Conservation (phyloP, 495 filamentous ascomycete genomes). For the Copromyces sp. region DNA sequence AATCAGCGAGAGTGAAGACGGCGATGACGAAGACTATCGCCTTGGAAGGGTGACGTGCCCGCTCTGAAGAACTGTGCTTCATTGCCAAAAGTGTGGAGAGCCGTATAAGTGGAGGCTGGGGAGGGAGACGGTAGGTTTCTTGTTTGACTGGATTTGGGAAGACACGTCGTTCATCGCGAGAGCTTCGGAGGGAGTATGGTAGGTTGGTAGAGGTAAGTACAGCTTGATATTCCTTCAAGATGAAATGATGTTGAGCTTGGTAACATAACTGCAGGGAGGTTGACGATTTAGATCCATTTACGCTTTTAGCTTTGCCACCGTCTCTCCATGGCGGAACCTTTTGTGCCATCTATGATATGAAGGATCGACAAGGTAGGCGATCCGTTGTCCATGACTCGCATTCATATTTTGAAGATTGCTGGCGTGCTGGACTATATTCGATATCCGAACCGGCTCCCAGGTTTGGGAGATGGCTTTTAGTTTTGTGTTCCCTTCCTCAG, state of each 20-base stretch:
- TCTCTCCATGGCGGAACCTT: neutral
- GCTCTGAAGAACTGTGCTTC: neutral
- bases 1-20: neutral
- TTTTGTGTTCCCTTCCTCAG: neutral
- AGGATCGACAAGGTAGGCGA: neutral
- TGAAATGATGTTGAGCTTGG: neutral
- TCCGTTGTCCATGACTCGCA: no score
- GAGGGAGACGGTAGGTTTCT: neutral
- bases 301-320: neutral
- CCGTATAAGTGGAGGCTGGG: neutral
- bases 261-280: neutral
- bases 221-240: neutral
- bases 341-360: neutral
- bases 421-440: neutral
- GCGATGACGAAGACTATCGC: neutral
- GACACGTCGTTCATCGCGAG: neutral
- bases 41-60: neutral
- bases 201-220: neutral
- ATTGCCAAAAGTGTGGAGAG: neutral
- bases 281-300: neutral
- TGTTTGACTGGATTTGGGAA: neutral
- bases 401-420: no score
- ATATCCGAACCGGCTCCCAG: no score
- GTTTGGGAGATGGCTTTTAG: neutral
- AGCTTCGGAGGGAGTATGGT: neutral